Percentiles rank a stretch among this genome's conserved stretches.
Conservation (phyloP, 371 early-diverging fungal genomes). For the Vairimorpha apis region DNA sequence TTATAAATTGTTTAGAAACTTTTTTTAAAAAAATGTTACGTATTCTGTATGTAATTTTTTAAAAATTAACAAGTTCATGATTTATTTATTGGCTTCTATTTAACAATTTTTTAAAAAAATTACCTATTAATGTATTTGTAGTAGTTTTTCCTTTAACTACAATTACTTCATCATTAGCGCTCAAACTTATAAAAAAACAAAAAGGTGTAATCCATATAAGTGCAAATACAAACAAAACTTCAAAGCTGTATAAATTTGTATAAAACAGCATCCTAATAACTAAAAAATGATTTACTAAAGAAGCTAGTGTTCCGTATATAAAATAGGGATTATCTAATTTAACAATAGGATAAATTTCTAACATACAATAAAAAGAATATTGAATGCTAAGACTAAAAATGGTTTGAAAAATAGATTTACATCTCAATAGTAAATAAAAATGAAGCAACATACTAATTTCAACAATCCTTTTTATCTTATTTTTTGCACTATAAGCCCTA, state of each 20-base stretch:
- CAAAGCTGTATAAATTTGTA: slow-evolving; percentile 41
- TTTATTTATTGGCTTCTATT: slow-evolving; percentile 7
- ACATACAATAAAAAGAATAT: slow-evolving; percentile 57
- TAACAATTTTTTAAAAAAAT: slow-evolving; percentile 30
- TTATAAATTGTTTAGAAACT: too few relatives aligned
- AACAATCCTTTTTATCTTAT: slow-evolving; percentile 55
- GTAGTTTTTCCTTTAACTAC: slow-evolving; percentile 43
- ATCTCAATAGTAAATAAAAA: slow-evolving; percentile 54
- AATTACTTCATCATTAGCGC: slow-evolving; percentile 61
- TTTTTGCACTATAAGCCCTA: slow-evolving; percentile 61
- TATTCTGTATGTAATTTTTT: too few relatives aligned
- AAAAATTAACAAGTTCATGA: too few relatives aligned
- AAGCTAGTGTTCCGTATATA: slow-evolving; percentile 56
- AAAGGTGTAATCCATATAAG: slow-evolving; percentile 63
- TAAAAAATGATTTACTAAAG: slow-evolving; percentile 63
- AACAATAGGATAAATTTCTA: slow-evolving; percentile 60
- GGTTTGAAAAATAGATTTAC: slow-evolving; percentile 52
- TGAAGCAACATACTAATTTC: slow-evolving; percentile 44
- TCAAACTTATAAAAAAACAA: slow-evolving; percentile 62
- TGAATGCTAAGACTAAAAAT: slow-evolving; percentile 56
- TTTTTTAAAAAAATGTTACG: too few relatives aligned
- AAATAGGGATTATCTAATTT: slow-evolving; percentile 57
- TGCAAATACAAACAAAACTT: slow-evolving; percentile 56
- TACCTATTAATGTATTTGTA: slow-evolving; percentile 48
- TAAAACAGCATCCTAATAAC: slow-evolving; percentile 48